phyloP scores from a whole-genome alignment of 257 asterid genomes.

The Eucommia ulmoides region DNA sequence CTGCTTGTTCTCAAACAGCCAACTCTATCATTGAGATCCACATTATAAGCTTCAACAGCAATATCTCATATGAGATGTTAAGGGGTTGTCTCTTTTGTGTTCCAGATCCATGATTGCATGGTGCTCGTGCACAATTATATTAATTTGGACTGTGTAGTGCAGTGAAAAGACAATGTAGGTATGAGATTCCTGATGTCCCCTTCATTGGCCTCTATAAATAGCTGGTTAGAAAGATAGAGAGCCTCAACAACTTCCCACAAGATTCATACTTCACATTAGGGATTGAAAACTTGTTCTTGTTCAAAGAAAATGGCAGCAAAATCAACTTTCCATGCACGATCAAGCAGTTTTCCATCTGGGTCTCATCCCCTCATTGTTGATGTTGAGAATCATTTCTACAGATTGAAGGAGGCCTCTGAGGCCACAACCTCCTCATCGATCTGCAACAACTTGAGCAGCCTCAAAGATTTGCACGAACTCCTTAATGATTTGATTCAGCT shows the following conservation, averaged over 20 bases:
- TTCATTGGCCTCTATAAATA: not conserved
- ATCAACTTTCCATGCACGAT: not conserved
- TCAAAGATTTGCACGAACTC: not conserved
- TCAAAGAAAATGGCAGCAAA: not conserved
- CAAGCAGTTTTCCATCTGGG: not conserved
- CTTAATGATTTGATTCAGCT: not conserved
- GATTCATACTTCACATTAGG: not conserved
- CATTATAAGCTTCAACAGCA: not conserved
- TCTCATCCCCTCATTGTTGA: not conserved
- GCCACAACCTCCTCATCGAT: not conserved
- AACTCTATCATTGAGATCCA: not conserved
- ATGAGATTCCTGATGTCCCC: not conserved
- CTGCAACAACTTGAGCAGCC: not conserved
- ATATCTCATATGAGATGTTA: not conserved
- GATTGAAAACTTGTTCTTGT: not conserved
- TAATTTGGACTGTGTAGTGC: not conserved
- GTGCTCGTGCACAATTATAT: not conserved
- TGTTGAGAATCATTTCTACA: not conserved
- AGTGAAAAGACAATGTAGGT: not conserved
- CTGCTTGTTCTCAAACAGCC: not conserved
- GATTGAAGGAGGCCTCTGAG: not conserved
- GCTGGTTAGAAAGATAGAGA: not conserved
- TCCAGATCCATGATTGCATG: not conserved
- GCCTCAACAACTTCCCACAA: not conserved
- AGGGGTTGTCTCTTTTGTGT: not conserved